Percentiles rank a stretch among this genome's conserved stretches.
phyloP scores from a whole-genome alignment of 2,329 filamentous ascomycete species.

The Thielaviopsis euricoi region DNA sequence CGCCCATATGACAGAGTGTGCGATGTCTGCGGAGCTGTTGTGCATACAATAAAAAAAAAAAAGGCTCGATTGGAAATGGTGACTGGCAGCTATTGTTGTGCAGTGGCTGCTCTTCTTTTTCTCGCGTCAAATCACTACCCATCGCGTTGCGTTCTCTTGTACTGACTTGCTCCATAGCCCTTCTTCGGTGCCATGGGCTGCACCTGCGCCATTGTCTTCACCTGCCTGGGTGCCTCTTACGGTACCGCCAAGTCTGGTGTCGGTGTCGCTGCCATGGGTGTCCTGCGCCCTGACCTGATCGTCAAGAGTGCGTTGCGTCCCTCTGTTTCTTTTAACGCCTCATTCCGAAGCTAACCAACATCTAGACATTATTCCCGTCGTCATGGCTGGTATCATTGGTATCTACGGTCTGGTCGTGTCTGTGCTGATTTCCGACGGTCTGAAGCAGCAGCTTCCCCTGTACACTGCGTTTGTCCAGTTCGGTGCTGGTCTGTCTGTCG shows the following conservation, averaged over 20 bases:
- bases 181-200: constrained; percentile 98
- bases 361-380: constrained; percentile 93
- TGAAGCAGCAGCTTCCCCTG: constrained; percentile 55
- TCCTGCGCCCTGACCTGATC: constrained; percentile 91
- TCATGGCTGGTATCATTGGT: constrained; percentile 99
- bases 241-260: constrained; percentile 99
- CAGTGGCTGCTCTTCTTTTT: constrained; percentile 7
- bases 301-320: constrained; percentile 75
- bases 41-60: too few species aligned
- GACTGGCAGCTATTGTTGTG: constrained; percentile 7
- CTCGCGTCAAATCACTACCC: not conserved
- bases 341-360: not conserved
- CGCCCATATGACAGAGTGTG: not conserved
- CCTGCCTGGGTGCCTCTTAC: constrained; percentile 90
- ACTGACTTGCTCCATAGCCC: constrained; percentile 29
- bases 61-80: too few species aligned
- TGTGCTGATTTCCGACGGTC: constrained; percentile 67
- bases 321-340: not conserved
- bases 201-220: constrained; percentile 93
- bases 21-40: constrained; percentile 11
- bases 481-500: constrained; percentile 66
- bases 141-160: constrained; percentile 21
- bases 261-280: constrained; percentile 96
- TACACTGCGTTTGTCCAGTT: constrained; percentile 78
- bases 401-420: constrained; percentile 90